Evolutionary conservation across 176 grass and related monocot species (phyloP).

Genomic region (Bothriochloa decipiens): DNA sequence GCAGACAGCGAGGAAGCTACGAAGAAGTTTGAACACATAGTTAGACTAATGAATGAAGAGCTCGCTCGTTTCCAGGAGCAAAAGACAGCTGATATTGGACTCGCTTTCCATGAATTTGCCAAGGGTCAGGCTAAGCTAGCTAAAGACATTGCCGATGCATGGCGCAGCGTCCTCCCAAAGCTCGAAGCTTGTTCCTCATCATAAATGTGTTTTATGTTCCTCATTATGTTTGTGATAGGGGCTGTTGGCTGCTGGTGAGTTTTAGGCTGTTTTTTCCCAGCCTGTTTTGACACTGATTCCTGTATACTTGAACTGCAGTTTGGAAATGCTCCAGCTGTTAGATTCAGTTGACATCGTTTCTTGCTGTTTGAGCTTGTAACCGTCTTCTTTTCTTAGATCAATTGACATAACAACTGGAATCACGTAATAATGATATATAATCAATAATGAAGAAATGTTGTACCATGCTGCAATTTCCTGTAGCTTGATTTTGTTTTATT

Average conservation of each 20-base stretch:
- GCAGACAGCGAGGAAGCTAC: slow-evolving; percentile 86
- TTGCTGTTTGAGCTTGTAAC: slow-evolving; percentile 16
- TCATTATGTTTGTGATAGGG: slow-evolving; percentile 29
- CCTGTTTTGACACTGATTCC: slow-evolving; percentile 39
- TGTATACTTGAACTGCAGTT: slow-evolving; percentile 45
- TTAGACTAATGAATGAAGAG: slow-evolving; percentile 85
- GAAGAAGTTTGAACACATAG: slow-evolving; percentile 77
- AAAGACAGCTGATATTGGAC: no score
- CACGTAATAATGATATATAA: neutral
- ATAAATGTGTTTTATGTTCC: slow-evolving; percentile 15
- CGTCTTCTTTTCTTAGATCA: neutral
- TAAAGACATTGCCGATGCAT: slow-evolving; percentile 89
- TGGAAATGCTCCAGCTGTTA: slow-evolving; percentile 29
- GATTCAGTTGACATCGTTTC: slow-evolving; percentile 35
- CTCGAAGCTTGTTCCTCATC: slow-evolving; percentile 75
- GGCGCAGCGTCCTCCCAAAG: slow-evolving; percentile 87
- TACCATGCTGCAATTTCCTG: neutral
- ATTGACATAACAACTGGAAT: slow-evolving; percentile 5
- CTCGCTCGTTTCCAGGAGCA: slow-evolving; percentile 98
- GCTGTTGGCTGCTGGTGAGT: slow-evolving; percentile 9
- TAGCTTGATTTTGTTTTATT: neutral
- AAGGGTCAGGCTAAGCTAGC: slow-evolving; percentile 94
- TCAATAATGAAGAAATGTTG: slow-evolving; percentile 22
- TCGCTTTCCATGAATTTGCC: no score
- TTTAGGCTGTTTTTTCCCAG: slow-evolving; percentile 51